A percentile compares a stretch with the other conserved stretches of the same genome.
Evolutionary conservation across 129 eudicot genomes (phyloP).

Genomic region (Helianthus tuberosus): DNA sequence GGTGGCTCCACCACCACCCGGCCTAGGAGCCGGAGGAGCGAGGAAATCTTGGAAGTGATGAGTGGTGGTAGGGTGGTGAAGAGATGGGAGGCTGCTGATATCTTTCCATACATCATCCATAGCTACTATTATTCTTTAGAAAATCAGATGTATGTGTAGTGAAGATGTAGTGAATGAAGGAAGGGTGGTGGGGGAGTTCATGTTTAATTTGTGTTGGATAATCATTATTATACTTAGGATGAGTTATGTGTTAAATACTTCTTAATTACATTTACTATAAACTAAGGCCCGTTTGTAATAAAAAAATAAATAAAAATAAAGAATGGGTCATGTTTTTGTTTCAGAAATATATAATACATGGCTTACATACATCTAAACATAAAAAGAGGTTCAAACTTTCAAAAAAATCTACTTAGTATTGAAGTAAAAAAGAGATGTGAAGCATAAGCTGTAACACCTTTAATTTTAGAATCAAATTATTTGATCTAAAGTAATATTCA

Average conservation of each 20-base stretch:
- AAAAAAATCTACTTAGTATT: no score
- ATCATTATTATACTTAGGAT: neutral
- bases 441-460: no score
- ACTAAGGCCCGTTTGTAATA: neutral
- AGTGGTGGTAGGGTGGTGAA: constrained; percentile 37
- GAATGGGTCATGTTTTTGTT: neutral
- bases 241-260: neutral
- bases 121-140: neutral
- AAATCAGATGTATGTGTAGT: neutral
- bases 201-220: constrained; percentile 1
- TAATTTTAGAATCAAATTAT: no score
- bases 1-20: neutral
- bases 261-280: neutral
- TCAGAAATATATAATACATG: neutral
- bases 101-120: constrained; percentile 55
- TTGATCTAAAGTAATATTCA: no score
- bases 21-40: constrained; percentile 24
- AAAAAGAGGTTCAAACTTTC: no score
- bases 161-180: neutral
- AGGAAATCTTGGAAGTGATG: constrained; percentile 40
- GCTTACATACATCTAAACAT: neutral
- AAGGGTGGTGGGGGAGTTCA: constrained; percentile 2
- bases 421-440: no score
- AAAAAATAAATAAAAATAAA: neutral
- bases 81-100: constrained; percentile 35